Conservation (phyloP, 2,329 filamentous ascomycete genomes). For the Colletotrichum lindemuthianum region DNA sequence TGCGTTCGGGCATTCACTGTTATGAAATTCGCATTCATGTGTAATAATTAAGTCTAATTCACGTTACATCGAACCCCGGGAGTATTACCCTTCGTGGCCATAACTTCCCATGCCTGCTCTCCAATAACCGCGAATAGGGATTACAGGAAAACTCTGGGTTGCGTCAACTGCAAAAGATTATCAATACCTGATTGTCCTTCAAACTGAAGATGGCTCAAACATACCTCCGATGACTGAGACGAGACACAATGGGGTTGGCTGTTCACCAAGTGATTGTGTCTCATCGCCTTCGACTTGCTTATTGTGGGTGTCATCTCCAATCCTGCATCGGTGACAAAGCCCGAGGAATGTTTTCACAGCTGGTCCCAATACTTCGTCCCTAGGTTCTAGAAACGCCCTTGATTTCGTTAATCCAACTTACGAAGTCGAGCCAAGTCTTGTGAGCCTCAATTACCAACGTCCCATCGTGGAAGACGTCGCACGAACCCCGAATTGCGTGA, state of each 20-base stretch:
- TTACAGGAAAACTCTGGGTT: background rate
- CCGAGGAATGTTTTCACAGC: background rate
- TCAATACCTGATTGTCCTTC: background rate
- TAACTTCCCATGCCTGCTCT: too few species aligned
- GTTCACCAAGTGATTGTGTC: background rate
- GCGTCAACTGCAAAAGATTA: too few species aligned
- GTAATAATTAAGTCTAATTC: constrained; percentile 34
- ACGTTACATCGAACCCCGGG: too few species aligned
- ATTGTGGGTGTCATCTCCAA: constrained; percentile 4
- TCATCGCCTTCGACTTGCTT: background rate
- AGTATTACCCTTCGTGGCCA: too few species aligned
- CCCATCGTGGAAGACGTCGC: constrained; percentile 1
- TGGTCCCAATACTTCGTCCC: background rate
- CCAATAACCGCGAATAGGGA: too few species aligned
- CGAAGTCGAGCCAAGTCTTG: background rate
- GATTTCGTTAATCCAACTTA: background rate
- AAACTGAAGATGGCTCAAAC: background rate
- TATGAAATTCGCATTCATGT: constrained; percentile 27
- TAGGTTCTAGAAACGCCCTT: background rate
- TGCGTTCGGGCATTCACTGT: background rate
- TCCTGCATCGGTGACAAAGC: background rate
- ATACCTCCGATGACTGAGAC: background rate
- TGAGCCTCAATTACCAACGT: constrained; percentile 9
- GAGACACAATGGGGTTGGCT: constrained; percentile 3
- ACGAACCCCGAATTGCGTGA: constrained; percentile 22